phyloP scores from a whole-genome alignment of 2,329 filamentous ascomycete genomes.

The Phaeomoniella chlamydospora region DNA sequence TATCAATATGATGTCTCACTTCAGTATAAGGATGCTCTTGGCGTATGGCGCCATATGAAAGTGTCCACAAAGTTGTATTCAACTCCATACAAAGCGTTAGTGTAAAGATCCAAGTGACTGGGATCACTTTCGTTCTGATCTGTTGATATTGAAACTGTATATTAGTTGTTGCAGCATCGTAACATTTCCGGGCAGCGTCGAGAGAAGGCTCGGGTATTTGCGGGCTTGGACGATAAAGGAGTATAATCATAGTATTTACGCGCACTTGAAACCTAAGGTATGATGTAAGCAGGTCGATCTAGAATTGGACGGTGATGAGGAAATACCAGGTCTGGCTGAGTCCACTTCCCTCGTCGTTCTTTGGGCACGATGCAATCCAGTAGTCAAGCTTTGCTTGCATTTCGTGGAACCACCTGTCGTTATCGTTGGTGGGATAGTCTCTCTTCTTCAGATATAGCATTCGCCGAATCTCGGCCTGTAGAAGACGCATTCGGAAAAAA shows the following conservation, averaged over 20 bases:
- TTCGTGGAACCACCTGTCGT: constrained; percentile 71
- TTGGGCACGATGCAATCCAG: constrained; percentile 67
- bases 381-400: constrained; percentile 67
- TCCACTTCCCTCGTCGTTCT: constrained; percentile 50
- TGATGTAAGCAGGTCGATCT: background rate
- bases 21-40: constrained; percentile 57
- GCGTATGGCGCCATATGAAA: constrained; percentile 76
- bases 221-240: constrained; percentile 79
- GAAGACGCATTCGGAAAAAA: constrained; percentile 78
- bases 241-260: constrained; percentile 78
- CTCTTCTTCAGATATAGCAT: constrained; percentile 76
- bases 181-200: constrained; percentile 67
- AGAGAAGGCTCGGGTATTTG: constrained; percentile 77
- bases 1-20: constrained; percentile 58
- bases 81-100: constrained; percentile 81
- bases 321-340: constrained; percentile 74
- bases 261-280: constrained; percentile 43
- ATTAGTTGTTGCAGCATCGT: constrained; percentile 67
- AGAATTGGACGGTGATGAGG: constrained; percentile 34
- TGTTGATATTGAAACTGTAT: constrained; percentile 70
- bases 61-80: constrained; percentile 81
- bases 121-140: constrained; percentile 59
- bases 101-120: constrained; percentile 89
- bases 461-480: constrained; percentile 77
- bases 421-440: constrained; percentile 59